Conservation (phyloP, 306 rosid genomes). For the Phaseolus lunatus region DNA sequence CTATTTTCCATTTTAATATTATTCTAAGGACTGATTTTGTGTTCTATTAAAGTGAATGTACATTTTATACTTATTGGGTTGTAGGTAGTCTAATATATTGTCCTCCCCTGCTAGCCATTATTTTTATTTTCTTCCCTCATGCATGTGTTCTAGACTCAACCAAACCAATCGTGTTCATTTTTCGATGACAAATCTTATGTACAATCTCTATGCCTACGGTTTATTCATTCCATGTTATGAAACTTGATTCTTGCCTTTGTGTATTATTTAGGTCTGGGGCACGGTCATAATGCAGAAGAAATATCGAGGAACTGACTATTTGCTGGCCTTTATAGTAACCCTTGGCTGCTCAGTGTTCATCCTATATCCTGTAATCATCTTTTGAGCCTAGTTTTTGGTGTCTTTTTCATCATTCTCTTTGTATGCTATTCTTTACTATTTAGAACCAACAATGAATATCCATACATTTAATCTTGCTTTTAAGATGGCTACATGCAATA, state of each 20-base stretch:
- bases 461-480: not conserved
- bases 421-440: not conserved
- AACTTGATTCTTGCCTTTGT: conserved; percentile 1
- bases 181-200: conserved; percentile 32
- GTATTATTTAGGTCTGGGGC: conserved; percentile 35
- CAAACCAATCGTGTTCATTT: conserved; percentile 14
- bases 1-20: conserved; percentile 22
- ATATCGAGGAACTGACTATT: conserved; percentile 30
- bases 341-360: conserved; percentile 38
- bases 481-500: conserved; percentile 22
- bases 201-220: not conserved
- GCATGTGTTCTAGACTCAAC: not conserved
- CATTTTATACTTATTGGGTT: not conserved
- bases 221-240: conserved; percentile 21
- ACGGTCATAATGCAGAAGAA: conserved; percentile 32
- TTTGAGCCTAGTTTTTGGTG: not conserved
- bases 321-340: conserved; percentile 25
- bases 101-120: not conserved
- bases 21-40: conserved; percentile 15
- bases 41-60: not conserved
- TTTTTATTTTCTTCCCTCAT: not conserved
- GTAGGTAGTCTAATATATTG: not conserved
- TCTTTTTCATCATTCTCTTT: not conserved
- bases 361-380: conserved; percentile 34
- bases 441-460: conserved; percentile 12